These are phyloP conservation scores for Litchi chinensis DNA, from an alignment of 345 rosid species.

Conservation along the genomic window DNA sequence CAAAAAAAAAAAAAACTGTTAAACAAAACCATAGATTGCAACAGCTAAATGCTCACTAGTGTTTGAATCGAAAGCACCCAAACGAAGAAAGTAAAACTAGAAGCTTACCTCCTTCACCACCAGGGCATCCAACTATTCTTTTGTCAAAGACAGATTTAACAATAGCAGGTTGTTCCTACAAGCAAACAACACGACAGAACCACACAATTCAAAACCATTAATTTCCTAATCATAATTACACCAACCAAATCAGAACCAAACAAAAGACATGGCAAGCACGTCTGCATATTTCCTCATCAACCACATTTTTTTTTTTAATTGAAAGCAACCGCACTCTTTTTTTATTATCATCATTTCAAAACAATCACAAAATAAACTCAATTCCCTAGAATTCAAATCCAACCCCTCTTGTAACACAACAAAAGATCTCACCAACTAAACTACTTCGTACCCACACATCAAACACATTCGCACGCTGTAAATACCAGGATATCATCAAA, in stretches of 20 bases:
- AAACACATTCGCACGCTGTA: background rate
- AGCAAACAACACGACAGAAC: background rate
- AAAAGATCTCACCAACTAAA: background rate
- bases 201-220: background rate
- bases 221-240: background rate
- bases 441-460: background rate
- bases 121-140: conserved; percentile 71
- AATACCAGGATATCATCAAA: too few species aligned
- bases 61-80: background rate
- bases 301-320: too few species aligned
- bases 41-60: background rate
- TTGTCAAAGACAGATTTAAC: conserved; percentile 54
- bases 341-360: too few species aligned
- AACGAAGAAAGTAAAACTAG: background rate
- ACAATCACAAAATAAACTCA: background rate
- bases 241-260: background rate
- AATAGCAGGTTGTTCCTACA: conserved; percentile 55
- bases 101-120: conserved; percentile 61
- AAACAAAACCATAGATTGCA: background rate
- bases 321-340: background rate
- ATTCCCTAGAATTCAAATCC: background rate
- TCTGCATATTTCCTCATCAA: background rate
- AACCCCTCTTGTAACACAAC: background rate
- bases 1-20: background rate
- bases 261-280: background rate